Evolutionary conservation across 768 basidiomycete genomes (phyloP).

Genomic region (Mycena metata): DNA sequence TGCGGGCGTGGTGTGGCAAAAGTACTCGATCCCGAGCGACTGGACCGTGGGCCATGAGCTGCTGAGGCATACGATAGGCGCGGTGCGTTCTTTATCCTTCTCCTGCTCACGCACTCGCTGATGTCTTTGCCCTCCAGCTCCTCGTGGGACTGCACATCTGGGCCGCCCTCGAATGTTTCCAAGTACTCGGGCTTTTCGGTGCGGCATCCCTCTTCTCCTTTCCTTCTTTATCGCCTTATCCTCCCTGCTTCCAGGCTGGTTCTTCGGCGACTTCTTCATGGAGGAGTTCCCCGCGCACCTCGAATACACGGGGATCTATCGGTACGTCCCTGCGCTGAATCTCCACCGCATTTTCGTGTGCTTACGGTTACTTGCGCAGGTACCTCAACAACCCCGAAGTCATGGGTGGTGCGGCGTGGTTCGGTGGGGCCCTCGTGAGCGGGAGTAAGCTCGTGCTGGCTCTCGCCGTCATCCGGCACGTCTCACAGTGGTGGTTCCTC

Average conservation of each 20-base stretch:
- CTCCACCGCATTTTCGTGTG: slow-evolving; percentile 1
- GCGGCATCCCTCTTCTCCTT: slow-evolving; percentile 35
- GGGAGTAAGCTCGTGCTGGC: slow-evolving; percentile 92
- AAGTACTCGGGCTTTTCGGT: slow-evolving; percentile 96
- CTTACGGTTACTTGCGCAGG: slow-evolving; percentile 51
- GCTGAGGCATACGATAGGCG: slow-evolving; percentile 89
- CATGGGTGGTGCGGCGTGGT: slow-evolving; percentile 96
- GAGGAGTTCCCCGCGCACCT: slow-evolving; percentile 91
- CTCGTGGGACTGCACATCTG: slow-evolving; percentile 91
- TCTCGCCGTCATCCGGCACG: slow-evolving; percentile 86
- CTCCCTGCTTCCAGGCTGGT: slow-evolving; percentile 75
- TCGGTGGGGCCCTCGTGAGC: slow-evolving; percentile 92
- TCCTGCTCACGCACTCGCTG: slow-evolving; percentile 9
- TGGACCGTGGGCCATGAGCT: slow-evolving; percentile 93
- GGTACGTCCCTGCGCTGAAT: slow-evolving; percentile 57
- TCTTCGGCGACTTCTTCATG: slow-evolving; percentile 98
- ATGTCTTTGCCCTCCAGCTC: slow-evolving; percentile 58
- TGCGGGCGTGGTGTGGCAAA: slow-evolving; percentile 88
- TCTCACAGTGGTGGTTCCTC: slow-evolving; percentile 98
- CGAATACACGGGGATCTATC: slow-evolving; percentile 97
- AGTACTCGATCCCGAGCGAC: slow-evolving; percentile 83
- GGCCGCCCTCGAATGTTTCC: slow-evolving; percentile 91
- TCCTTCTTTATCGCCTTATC: background rate
- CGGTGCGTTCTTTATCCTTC: slow-evolving; percentile 63
- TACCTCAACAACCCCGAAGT: slow-evolving; percentile 97